These are phyloP conservation scores for Rhizopus stolonifer DNA, from an alignment of 371 early-diverging fungal species.

Conservation along the genomic window DNA sequence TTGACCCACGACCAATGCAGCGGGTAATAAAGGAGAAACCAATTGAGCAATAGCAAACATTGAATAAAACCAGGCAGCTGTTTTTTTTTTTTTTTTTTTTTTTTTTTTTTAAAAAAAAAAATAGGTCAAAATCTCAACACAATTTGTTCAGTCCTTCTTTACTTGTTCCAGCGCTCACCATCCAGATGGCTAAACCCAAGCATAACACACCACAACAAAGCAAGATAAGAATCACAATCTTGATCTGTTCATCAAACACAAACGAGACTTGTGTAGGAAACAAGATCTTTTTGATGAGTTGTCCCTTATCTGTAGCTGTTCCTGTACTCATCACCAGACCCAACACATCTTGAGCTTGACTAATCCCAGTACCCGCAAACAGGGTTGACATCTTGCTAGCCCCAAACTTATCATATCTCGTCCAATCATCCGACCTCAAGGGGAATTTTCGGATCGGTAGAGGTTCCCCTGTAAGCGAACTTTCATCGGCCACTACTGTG, in stretches of 20 bases:
- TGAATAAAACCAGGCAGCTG: slow-evolving; percentile 60
- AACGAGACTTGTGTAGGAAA: slow-evolving; percentile 64
- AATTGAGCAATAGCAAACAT: slow-evolving; percentile 74
- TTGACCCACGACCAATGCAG: slow-evolving; percentile 69
- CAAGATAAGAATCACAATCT: slow-evolving; percentile 61
- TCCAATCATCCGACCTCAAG: slow-evolving; percentile 38
- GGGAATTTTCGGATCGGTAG: slow-evolving; percentile 64
- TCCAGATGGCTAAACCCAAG: slow-evolving; percentile 53
- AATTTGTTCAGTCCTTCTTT: neutral
- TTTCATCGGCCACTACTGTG: slow-evolving; percentile 72
- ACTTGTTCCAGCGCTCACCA: slow-evolving; percentile 43
- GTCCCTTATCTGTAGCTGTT: slow-evolving; percentile 72
- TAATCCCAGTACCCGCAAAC: slow-evolving; percentile 51
- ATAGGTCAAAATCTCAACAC: too few relatives aligned
- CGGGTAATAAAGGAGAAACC: slow-evolving; percentile 65
- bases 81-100: too few relatives aligned
- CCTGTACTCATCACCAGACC: slow-evolving; percentile 61
- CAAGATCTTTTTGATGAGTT: slow-evolving; percentile 72
- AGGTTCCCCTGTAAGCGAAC: slow-evolving; percentile 69
- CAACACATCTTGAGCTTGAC: slow-evolving; percentile 34
- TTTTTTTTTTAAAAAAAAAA: too few relatives aligned
- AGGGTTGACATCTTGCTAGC: slow-evolving; percentile 56
- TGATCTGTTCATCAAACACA: slow-evolving; percentile 68
- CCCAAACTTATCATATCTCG: slow-evolving; percentile 34
- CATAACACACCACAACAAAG: slow-evolving; percentile 58